Percentiles rank a stretch among this genome's conserved stretches.
phyloP scores from a whole-genome alignment of 345 rosid genomes.

The Cardiospermum halicacabum region DNA sequence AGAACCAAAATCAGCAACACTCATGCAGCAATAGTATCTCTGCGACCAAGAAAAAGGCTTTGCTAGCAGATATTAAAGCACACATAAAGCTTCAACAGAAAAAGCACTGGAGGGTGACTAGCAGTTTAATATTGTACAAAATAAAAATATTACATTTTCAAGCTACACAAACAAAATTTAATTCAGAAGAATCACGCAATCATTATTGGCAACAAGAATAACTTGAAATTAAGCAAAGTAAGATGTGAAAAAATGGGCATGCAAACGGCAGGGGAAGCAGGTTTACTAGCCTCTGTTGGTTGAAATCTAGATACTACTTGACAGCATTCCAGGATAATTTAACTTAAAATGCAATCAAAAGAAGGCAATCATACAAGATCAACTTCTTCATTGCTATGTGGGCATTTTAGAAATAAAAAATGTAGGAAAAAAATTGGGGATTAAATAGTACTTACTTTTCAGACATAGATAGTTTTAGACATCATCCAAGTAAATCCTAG shows the following conservation, averaged over 20 bases:
- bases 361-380: neutral
- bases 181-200: neutral
- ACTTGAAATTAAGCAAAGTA: neutral
- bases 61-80: neutral
- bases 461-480: no score
- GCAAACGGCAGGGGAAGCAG: neutral
- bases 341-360: neutral
- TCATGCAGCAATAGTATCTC: conserved; percentile 7
- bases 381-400: neutral
- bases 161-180: neutral
- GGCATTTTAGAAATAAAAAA: neutral
- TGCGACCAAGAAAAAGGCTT: neutral
- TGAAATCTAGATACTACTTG: neutral
- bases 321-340: no score
- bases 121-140: no score
- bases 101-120: neutral
- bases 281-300: neutral
- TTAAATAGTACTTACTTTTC: no score
- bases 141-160: neutral
- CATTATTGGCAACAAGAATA: neutral
- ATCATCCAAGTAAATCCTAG: no score
- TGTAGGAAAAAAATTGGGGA: neutral
- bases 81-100: neutral
- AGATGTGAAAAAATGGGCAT: no score
- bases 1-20: neutral